phyloP scores from a whole-genome alignment of 345 rosid species.

The Hirschfeldia incana region DNA sequence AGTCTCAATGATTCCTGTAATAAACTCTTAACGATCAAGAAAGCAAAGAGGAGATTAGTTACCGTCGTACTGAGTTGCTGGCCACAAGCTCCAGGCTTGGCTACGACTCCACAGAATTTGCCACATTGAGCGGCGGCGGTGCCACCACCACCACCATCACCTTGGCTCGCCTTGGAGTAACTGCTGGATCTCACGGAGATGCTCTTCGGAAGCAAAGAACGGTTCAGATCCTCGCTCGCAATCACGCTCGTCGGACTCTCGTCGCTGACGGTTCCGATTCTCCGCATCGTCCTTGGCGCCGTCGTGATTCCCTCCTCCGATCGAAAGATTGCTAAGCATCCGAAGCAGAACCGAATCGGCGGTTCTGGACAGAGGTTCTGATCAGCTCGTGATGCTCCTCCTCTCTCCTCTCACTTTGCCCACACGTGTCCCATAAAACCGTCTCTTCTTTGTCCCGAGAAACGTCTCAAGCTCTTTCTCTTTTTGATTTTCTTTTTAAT shows the following conservation, averaged over 20 bases:
- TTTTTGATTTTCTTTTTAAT: too few species aligned
- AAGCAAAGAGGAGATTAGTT: constrained; percentile 16
- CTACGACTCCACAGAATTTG: constrained; percentile 38
- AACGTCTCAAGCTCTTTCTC: too few species aligned
- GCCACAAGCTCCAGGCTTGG: constrained; percentile 45
- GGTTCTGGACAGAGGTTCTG: constrained; percentile 50
- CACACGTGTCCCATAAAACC: too few species aligned
- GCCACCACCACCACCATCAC: constrained; percentile 7
- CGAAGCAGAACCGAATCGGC: constrained; percentile 32
- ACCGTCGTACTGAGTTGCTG: constrained; percentile 35
- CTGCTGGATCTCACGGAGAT: constrained; percentile 77
- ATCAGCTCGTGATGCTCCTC: constrained; percentile 21
- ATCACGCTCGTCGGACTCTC: constrained; percentile 48
- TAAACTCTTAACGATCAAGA: background rate
- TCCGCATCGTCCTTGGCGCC: constrained; percentile 27
- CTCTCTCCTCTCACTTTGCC: too few species aligned
- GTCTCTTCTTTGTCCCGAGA: too few species aligned
- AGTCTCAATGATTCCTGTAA: background rate
- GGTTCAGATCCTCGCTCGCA: constrained; percentile 47
- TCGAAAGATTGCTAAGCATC: constrained; percentile 45
- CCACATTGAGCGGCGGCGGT: constrained; percentile 35
- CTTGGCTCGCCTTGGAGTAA: constrained; percentile 47
- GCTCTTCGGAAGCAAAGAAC: constrained; percentile 66
- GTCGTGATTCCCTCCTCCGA: constrained; percentile 9
- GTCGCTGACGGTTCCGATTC: constrained; percentile 38